Evolutionary conservation across 1,284 basidiomycete species (phyloP).

Genomic region (Puccinia horiana): DNA sequence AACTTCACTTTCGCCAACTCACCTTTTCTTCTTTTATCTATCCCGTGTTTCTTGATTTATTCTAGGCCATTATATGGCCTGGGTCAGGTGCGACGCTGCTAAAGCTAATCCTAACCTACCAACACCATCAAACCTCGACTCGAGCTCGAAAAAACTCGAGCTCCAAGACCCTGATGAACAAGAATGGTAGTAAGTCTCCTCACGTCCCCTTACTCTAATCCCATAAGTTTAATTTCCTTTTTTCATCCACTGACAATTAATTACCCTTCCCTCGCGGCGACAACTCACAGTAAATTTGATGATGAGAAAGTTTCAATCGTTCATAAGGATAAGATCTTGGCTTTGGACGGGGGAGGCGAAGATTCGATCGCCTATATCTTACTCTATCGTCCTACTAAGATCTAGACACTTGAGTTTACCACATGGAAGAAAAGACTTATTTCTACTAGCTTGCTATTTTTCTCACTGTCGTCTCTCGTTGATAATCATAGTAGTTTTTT

Average conservation of each 20-base stretch:
- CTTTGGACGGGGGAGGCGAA: conserved; percentile 78
- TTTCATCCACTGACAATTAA: background rate
- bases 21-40: background rate
- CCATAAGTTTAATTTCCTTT: background rate
- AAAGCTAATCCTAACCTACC: conserved; percentile 45
- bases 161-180: conserved; percentile 49
- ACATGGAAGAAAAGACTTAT: background rate
- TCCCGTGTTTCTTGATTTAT: background rate
- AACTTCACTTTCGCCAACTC: background rate
- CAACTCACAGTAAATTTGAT: conserved; percentile 64
- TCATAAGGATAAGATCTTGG: conserved; percentile 75
- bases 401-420: background rate
- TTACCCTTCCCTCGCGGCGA: background rate
- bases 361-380: conserved; percentile 82
- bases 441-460: too few relatives aligned
- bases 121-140: conserved; percentile 33
- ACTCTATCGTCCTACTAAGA: conserved; percentile 66
- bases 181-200: conserved; percentile 37
- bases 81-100: conserved; percentile 49
- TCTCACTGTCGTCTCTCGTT: too few relatives aligned
- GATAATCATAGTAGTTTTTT: too few relatives aligned
- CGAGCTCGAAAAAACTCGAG: background rate
- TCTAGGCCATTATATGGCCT: conserved; percentile 52
- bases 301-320: conserved; percentile 84
- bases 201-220: background rate